Evolutionary conservation across 768 basidiomycete species (phyloP).

Genomic region (Lactarius indigo): DNA sequence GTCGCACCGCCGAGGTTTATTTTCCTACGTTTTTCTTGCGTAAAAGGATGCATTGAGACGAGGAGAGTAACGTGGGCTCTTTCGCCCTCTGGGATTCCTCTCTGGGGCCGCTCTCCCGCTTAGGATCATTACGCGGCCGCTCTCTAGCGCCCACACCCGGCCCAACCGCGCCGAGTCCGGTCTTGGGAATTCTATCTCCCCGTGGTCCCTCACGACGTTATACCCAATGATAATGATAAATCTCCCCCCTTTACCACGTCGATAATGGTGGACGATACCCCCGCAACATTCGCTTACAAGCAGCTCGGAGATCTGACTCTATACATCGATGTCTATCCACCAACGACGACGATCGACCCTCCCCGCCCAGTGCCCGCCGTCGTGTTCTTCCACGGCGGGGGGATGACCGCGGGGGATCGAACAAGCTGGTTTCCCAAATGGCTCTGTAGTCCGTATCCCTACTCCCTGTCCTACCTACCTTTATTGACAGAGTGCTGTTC

Average conservation of each 20-base stretch:
- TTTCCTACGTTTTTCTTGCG: slow-evolving; percentile 49
- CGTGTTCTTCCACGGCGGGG: slow-evolving; percentile 50
- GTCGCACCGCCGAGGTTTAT: slow-evolving; percentile 76
- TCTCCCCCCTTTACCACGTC: too few species aligned
- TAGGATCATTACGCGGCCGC: slow-evolving; percentile 8
- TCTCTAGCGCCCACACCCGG: background rate
- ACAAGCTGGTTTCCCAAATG: slow-evolving; percentile 64
- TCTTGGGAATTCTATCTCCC: too few species aligned
- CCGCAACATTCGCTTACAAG: slow-evolving; percentile 37
- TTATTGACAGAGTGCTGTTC: background rate
- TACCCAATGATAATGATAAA: too few species aligned
- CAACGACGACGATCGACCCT: slow-evolving; percentile 32
- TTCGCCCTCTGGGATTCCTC: background rate
- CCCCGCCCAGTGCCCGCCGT: slow-evolving; percentile 29
- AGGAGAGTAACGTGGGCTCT: background rate
- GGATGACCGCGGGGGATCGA: slow-evolving; percentile 56
- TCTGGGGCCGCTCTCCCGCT: background rate
- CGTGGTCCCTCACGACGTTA: too few species aligned
- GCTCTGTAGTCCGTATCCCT: slow-evolving; percentile 46
- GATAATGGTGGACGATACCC: background rate
- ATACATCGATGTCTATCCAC: slow-evolving; percentile 37
- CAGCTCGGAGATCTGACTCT: slow-evolving; percentile 28
- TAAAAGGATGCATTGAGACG: slow-evolving; percentile 42
- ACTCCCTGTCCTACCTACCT: background rate
- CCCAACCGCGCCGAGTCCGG: background rate